Evolutionary conservation across 1,139 yeast species (phyloP).

Genomic region (Meyerozyma elateridarum): DNA sequence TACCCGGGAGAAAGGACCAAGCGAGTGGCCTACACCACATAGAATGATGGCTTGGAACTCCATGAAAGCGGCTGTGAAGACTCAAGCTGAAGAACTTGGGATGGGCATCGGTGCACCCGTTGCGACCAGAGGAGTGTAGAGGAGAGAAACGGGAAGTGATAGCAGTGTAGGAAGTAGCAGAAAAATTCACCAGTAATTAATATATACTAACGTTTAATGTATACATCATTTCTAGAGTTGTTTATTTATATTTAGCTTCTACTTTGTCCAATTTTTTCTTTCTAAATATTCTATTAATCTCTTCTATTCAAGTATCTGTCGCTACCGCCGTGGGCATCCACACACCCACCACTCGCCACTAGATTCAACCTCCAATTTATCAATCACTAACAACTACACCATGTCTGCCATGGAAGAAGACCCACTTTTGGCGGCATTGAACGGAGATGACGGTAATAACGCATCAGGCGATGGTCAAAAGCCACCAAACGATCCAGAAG

Average conservation of each 20-base stretch:
- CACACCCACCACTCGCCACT: slow-evolving; percentile 10
- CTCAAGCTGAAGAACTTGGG: background rate
- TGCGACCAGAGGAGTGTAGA: too few relatives aligned
- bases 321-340: too few relatives aligned
- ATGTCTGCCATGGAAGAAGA: slow-evolving; percentile 67
- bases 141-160: too few relatives aligned
- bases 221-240: too few relatives aligned
- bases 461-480: slow-evolving; percentile 6
- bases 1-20: slow-evolving; percentile 66
- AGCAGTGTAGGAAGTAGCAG: too few relatives aligned
- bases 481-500: slow-evolving; percentile 9
- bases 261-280: too few relatives aligned
- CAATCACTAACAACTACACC: slow-evolving; percentile 6
- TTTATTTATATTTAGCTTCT: too few relatives aligned
- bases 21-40: slow-evolving; percentile 76
- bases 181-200: too few relatives aligned
- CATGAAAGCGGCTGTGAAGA: slow-evolving; percentile 35
- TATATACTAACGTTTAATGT: too few relatives aligned
- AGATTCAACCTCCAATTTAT: slow-evolving; percentile 5
- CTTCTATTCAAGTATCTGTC: too few relatives aligned
- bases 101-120: slow-evolving; percentile 1
- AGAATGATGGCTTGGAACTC: slow-evolving; percentile 88
- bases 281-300: too few relatives aligned
- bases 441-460: slow-evolving; percentile 16
- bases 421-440: slow-evolving; percentile 69